These are phyloP conservation scores for Durusdinium trenchii DNA, from an alignment of 73 alveolate genomes.

Conservation along the genomic window DNA sequence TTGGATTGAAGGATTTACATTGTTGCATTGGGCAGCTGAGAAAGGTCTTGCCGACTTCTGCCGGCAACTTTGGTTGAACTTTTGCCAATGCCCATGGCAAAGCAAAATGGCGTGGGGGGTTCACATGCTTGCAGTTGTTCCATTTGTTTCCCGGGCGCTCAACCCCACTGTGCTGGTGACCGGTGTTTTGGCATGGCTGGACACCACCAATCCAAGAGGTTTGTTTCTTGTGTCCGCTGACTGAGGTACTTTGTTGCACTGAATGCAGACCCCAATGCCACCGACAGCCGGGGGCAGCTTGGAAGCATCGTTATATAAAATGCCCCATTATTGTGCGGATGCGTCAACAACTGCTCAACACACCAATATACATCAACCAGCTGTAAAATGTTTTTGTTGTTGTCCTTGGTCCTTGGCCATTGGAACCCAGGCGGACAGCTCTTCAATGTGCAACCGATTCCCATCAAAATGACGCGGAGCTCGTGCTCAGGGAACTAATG, in stretches of 20 bases:
- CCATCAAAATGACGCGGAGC: slow-evolving; percentile 38
- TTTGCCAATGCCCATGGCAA: neutral
- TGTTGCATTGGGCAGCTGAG: slow-evolving; percentile 93
- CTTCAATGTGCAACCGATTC: slow-evolving; percentile 74
- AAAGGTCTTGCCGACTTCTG: slow-evolving; percentile 70
- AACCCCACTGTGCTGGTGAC: too few relatives aligned
- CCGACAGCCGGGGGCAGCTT: slow-evolving; percentile 83
- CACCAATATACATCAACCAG: neutral
- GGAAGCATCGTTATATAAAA: neutral
- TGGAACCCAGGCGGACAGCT: slow-evolving; percentile 58
- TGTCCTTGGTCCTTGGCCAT: neutral
- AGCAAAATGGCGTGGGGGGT: neutral
- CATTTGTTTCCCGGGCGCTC: too few relatives aligned
- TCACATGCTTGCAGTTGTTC: neutral
- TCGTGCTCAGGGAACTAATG: slow-evolving; percentile 74
- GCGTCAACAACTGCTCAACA: neutral
- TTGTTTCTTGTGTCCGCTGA: neutral
- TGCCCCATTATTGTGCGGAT: neutral
- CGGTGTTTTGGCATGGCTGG: too few relatives aligned
- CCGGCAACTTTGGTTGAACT: slow-evolving; percentile 18
- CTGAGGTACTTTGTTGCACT: slow-evolving; percentile 79
- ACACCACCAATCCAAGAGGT: too few relatives aligned
- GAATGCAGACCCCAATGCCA: slow-evolving; percentile 83
- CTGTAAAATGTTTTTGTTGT: neutral
- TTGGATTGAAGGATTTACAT: slow-evolving; percentile 79